Evolutionary conservation across 2,329 filamentous ascomycete genomes (phyloP), one percentile per base, ranked within the genome.

Genomic region (Colletotrichum caudatum): DNA sequence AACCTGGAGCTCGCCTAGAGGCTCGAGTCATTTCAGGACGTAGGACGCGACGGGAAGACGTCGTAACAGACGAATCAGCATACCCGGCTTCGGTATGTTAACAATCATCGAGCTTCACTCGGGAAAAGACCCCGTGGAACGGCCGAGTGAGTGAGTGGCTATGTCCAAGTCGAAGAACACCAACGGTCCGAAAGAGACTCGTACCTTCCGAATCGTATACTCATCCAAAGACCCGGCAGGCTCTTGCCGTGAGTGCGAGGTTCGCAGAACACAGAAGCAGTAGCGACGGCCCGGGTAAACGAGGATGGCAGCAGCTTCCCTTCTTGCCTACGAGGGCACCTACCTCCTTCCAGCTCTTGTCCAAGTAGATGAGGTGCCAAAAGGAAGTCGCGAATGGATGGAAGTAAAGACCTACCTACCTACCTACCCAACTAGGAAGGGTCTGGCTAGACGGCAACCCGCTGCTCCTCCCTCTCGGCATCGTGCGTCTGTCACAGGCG

Each of bases 391-490:
- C 62, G 20, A 7, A 3, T n/a, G 57, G 41, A 3, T n/a, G 57
- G 41, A 62, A 70, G 64, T 50, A 20, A 56, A 57, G 44, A 5
- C 16, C 41, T 44, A 44, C 29, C 3, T n/a, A n/a, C n/a, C 5
- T 44, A 44, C 11, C 16, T 20, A 44, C 41, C 41, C 8, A 44
- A 0, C 16, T 44, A 41, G 39, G 39, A 39, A 18, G 48, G n/a
- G 16, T 9, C 44, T 29, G 54, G 18, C 44, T 53, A 20, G 48
- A 50, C 26, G 37, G 62, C 50, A 37, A 57, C 37, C 26, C 33
- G 26, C 62, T 51, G 62, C 51, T 53, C 62, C 39, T 57, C 57
- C 62, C 51, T 44, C n/a, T 33, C 23, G 64, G 46, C 44, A 35
- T 48, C 16, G n/a, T 29, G 33, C 51, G 11, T 53, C 35, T 16